Evolutionary conservation across 2,329 filamentous ascomycete genomes (phyloP).

Genomic region (Penicillium olsonii): DNA sequence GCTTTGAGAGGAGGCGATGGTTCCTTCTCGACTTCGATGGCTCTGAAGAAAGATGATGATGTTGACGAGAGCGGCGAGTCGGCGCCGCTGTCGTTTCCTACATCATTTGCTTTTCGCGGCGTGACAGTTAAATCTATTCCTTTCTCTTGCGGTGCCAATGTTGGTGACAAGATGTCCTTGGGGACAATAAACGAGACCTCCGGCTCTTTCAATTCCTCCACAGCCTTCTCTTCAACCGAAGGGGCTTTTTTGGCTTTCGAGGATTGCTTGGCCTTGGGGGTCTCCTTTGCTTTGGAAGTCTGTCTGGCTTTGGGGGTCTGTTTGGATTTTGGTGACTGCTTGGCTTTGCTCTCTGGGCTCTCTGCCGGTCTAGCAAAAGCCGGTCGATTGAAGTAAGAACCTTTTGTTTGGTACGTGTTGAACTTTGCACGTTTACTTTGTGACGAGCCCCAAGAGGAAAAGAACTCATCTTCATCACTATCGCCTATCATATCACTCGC

Average conservation of each 20-base stretch:
- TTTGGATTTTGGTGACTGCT: not conserved
- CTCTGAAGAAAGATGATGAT: slow-evolving; percentile 20
- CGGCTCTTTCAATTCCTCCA: not conserved
- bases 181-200: slow-evolving; percentile 22
- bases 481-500: slow-evolving; percentile 15
- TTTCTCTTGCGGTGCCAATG: slow-evolving; percentile 16
- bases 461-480: slow-evolving; percentile 12
- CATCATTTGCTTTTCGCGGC: slow-evolving; percentile 18
- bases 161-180: slow-evolving; percentile 22
- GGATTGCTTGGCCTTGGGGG: not conserved
- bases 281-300: not conserved
- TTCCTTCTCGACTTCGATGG: slow-evolving; percentile 18
- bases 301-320: not conserved
- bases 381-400: slow-evolving; percentile 12
- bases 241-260: not conserved
- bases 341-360: not conserved
- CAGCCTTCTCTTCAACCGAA: not conserved
- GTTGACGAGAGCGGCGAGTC: slow-evolving; percentile 33
- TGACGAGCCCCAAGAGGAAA: slow-evolving; percentile 15
- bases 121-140: slow-evolving; percentile 19
- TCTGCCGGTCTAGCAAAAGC: not conserved
- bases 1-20: slow-evolving; percentile 22
- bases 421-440: slow-evolving; percentile 18
- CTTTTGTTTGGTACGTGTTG: slow-evolving; percentile 20
- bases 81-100: slow-evolving; percentile 22